These are phyloP conservation scores for Diplodia mutila DNA, from an alignment of 2,329 filamentous ascomycete genomes.

Conservation along the genomic window DNA sequence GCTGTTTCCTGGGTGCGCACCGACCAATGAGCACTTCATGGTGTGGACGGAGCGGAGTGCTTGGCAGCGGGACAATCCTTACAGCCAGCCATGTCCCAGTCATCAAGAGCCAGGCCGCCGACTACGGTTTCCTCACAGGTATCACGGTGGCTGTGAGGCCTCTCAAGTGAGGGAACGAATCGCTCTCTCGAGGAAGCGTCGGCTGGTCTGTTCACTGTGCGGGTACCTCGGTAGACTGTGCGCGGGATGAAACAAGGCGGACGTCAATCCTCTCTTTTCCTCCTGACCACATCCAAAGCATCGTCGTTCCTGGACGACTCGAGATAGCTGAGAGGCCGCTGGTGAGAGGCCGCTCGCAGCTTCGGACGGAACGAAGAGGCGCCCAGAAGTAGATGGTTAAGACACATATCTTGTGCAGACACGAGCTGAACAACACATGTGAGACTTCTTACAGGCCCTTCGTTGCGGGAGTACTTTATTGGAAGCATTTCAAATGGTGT, in stretches of 20 bases:
- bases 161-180: neutral
- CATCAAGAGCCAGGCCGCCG: neutral
- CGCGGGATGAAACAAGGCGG: constrained; percentile 18
- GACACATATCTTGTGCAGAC: neutral
- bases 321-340: neutral
- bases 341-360: neutral
- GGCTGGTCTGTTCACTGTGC: neutral
- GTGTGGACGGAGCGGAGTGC: constrained; percentile 1
- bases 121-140: neutral
- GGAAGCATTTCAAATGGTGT: neutral
- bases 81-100: neutral
- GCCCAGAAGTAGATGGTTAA: neutral
- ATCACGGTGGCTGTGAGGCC: neutral
- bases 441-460: neutral
- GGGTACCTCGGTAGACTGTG: constrained; percentile 22
- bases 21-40: constrained; percentile 8
- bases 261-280: neutral
- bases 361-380: neutral
- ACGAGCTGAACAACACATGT: neutral
- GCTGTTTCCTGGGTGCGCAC: constrained; percentile 3
- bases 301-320: neutral
- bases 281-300: neutral
- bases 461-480: neutral
- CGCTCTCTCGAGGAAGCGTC: neutral
- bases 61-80: constrained; percentile 10